Percentiles rank a stretch among this genome's conserved stretches.
Evolutionary conservation across 1,139 yeast genomes (phyloP).

Genomic region (Hansenula lynferdii): DNA sequence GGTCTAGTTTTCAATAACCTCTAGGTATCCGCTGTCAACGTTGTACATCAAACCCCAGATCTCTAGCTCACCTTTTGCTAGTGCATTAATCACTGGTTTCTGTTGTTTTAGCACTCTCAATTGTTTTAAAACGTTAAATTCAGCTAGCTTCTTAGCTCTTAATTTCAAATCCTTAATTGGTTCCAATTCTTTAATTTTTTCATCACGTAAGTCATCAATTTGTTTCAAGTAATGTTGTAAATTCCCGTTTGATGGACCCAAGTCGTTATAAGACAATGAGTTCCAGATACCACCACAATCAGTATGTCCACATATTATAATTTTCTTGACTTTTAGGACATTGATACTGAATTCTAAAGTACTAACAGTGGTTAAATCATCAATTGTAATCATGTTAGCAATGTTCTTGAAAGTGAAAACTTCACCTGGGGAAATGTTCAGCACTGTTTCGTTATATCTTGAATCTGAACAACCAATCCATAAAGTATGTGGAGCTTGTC

Average conservation of each 20-base stretch:
- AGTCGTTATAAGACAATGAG: constrained; percentile 61
- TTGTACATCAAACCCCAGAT: constrained; percentile 89
- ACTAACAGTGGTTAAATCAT: constrained; percentile 75
- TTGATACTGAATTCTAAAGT: constrained; percentile 90
- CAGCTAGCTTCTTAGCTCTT: constrained; percentile 65
- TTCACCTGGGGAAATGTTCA: constrained; percentile 89
- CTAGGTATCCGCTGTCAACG: constrained; percentile 71
- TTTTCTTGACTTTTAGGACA: constrained; percentile 75
- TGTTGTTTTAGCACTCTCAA: constrained; percentile 47
- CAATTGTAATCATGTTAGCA: constrained; percentile 72
- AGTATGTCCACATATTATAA: constrained; percentile 95
- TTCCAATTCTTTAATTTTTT: constrained; percentile 29
- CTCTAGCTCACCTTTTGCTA: constrained; percentile 67
- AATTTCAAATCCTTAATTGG: constrained; percentile 33
- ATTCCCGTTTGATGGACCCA: constrained; percentile 39
- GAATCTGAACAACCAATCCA: constrained; percentile 98
- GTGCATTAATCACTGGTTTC: constrained; percentile 71
- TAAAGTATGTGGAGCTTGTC: constrained; percentile 89
- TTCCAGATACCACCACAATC: constrained; percentile 98
- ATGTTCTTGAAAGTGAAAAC: constrained; percentile 91
- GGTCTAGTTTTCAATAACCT: constrained; percentile 29
- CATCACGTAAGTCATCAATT: constrained; percentile 44
- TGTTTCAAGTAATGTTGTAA: constrained; percentile 34
- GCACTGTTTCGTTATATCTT: constrained; percentile 75
- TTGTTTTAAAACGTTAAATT: constrained; percentile 70